Conservation (phyloP, 1,284 basidiomycete genomes). For the Naganishia cerealis region DNA sequence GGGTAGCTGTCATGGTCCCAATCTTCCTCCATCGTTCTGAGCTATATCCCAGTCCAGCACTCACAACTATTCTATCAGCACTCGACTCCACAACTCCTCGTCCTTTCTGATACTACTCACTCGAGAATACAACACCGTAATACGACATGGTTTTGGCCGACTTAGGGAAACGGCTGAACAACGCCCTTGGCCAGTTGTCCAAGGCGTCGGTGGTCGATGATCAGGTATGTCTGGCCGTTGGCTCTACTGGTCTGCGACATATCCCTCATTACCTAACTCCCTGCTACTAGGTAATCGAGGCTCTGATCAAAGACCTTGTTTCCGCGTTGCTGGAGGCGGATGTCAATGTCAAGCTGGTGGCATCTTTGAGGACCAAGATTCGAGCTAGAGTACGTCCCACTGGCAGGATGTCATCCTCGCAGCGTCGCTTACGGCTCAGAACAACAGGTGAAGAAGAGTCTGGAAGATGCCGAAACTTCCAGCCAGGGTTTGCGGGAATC, state of each 20-base stretch:
- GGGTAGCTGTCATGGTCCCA: neutral
- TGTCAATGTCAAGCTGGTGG: constrained; percentile 96
- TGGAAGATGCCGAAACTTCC: constrained; percentile 66
- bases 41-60: neutral
- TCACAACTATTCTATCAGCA: neutral
- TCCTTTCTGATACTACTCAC: neutral
- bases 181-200: constrained; percentile 86
- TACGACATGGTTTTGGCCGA: constrained; percentile 88
- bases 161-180: constrained; percentile 89
- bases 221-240: constrained; percentile 60
- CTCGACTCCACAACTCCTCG: neutral
- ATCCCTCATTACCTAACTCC: neutral
- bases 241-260: neutral
- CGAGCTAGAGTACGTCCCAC: constrained; percentile 70
- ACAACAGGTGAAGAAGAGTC: constrained; percentile 49
- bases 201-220: constrained; percentile 83
- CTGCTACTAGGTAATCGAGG: constrained; percentile 75
- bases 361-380: constrained; percentile 81
- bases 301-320: constrained; percentile 90
- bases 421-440: neutral
- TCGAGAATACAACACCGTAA: neutral
- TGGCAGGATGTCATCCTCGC: too few species aligned
- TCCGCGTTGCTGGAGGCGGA: constrained; percentile 92
- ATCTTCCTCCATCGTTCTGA: neutral
- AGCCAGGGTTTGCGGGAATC: constrained; percentile 69